These are phyloP conservation scores for Lepiota brunneoincarnata DNA, from an alignment of 768 basidiomycete species.

Conservation along the genomic window DNA sequence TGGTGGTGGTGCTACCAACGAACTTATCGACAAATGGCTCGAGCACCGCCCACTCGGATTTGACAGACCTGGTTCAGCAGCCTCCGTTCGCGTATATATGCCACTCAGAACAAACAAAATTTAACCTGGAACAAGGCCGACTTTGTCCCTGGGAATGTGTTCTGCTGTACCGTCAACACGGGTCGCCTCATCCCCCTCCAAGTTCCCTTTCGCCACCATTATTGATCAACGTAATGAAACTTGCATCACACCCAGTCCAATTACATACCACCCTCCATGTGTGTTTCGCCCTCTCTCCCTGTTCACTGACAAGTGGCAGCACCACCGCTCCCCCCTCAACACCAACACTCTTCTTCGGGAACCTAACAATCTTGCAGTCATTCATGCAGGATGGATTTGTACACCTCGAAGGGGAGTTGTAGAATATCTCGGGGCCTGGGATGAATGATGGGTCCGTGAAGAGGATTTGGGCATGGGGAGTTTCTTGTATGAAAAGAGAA, in stretches of 20 bases:
- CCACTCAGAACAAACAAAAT: conserved; percentile 42
- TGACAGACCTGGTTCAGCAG: conserved; percentile 76
- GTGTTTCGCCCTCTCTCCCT: conserved; percentile 34
- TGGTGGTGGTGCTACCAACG: conserved; percentile 72
- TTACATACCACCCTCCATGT: conserved; percentile 74
- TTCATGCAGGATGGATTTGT: conserved; percentile 78
- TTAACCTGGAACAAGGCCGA: conserved; percentile 69
- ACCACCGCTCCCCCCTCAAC: conserved; percentile 61
- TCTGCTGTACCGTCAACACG: conserved; percentile 77
- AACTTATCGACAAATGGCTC: conserved; percentile 83
- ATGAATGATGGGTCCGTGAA: conserved; percentile 73
- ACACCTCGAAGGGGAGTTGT: conserved; percentile 77
- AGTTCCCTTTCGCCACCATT: conserved; percentile 57
- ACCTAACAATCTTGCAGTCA: conserved; percentile 81
- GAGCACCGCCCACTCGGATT: conserved; percentile 60
- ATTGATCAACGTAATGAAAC: conserved; percentile 70
- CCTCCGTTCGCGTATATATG: conserved; percentile 64
- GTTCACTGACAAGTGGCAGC: conserved; percentile 45
- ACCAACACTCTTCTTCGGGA: conserved; percentile 63
- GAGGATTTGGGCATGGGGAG: conserved; percentile 79
- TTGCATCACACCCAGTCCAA: conserved; percentile 74
- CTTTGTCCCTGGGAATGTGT: conserved; percentile 77
- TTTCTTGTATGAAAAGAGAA: conserved; percentile 77
- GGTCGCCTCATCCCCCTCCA: conserved; percentile 76
- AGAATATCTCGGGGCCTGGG: conserved; percentile 69